Base-by-base conservation (phyloP, 306 rosid species). In the Malus asiatica region DNA sequence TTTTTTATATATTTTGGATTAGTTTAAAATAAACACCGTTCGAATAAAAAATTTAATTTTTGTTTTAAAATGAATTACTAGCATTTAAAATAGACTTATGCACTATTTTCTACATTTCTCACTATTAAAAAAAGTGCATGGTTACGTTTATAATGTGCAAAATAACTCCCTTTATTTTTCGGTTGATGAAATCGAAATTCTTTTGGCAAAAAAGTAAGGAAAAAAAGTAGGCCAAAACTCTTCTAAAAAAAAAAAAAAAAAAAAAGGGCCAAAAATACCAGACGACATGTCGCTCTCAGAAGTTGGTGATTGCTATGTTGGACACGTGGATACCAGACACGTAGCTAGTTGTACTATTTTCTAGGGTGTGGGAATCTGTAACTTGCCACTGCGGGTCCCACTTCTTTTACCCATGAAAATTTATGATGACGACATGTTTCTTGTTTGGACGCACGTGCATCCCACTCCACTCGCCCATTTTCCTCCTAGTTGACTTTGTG, bases 381-480 rank as follows among this genome's bases (percentile, higher is more conserved):
- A 81, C 79, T 72, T 86, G 84, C 12, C 22, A 12, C 0, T 1
- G 2, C 18, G 81, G 87, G 84, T 55, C 83, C 85, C 84, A 1
- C 72, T 16, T 4, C 60, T 9, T 35, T 6, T 19, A 14, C 44
- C 52, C 38, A 15, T 66, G 29, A 30, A 64, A 8, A 33, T 7
- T 57, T 45, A 58, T 33, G 51, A 79, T 66, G 74, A 77, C 68
- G 76, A 67, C 71, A 38, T 38, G 58, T 23, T 13, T 20, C 15
- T 19, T 44, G 33, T 12, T 35, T 11, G 74, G 79, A 62, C 29
- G 84, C 87, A 82, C 82, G 84, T 82, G 87, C 63, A 60, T 25
- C 78, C 9, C 60, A 30, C 68, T 75, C 71, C 20, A 8, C 71
- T 76, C 53, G 78, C 18, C 40, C 68, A 68, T 40, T 0, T 4